Evolutionary conservation across 148 eudicot species (phyloP).

Genomic region (Polygonum aviculare): DNA sequence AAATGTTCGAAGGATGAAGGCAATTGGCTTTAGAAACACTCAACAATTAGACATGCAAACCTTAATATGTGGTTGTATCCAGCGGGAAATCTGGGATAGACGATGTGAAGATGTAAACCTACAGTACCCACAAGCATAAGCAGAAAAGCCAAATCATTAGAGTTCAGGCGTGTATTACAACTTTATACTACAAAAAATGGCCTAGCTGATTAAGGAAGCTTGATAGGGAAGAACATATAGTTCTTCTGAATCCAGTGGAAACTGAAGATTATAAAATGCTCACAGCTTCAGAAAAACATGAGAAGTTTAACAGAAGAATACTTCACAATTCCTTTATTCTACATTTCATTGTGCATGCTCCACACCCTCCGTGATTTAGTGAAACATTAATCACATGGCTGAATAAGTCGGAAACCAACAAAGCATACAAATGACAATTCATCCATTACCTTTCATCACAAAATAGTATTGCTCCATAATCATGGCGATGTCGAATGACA

Average conservation of each 20-base stretch:
- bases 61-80: slow-evolving; percentile 97
- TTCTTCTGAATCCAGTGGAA: not conserved
- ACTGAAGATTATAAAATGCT: not conserved
- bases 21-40: not conserved
- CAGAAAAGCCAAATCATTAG: not conserved
- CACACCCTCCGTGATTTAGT: not conserved
- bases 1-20: not conserved
- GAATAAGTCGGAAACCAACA: not conserved
- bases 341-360: not conserved
- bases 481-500: slow-evolving; percentile 96
- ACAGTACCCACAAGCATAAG: slow-evolving; percentile 13
- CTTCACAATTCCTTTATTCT: not conserved
- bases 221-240: not conserved
- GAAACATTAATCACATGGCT: not conserved
- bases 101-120: slow-evolving; percentile 73
- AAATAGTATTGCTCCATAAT: slow-evolving; percentile 89
- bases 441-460: slow-evolving; percentile 78
- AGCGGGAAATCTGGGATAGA: slow-evolving; percentile 74
- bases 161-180: not conserved
- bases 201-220: not conserved
- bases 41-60: slow-evolving; percentile 23
- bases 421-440: not conserved
- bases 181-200: not conserved
- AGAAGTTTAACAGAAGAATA: not conserved
- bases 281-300: not conserved